phyloP scores from a whole-genome alignment of 768 basidiomycete genomes.

The Tulasnella calospora region DNA sequence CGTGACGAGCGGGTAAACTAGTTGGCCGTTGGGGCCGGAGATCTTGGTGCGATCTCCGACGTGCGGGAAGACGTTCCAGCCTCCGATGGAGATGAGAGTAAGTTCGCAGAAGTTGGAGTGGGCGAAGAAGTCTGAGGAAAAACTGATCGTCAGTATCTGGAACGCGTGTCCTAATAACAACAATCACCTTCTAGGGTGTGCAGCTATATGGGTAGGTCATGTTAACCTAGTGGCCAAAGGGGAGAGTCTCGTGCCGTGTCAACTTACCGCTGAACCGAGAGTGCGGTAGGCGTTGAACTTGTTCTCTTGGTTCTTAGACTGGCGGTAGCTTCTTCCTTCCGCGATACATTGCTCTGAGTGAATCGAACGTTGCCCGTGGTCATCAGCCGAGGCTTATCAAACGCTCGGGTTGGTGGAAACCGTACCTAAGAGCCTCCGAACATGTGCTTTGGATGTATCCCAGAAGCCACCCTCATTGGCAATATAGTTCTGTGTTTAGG shows the following conservation, averaged over 20 bases:
- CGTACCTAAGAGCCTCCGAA: conserved; percentile 60
- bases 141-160: not conserved
- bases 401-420: conserved; percentile 22
- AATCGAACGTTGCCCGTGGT: not conserved
- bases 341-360: conserved; percentile 63
- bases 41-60: conserved; percentile 65
- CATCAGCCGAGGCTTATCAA: conserved; percentile 30
- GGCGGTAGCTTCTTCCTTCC: conserved; percentile 58
- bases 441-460: conserved; percentile 81
- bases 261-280: conserved; percentile 52
- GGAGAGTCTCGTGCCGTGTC: conserved; percentile 24
- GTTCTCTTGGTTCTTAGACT: conserved; percentile 55
- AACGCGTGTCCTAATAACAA: not conserved
- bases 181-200: conserved; percentile 23
- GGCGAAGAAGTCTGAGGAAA: conserved; percentile 32
- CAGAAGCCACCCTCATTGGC: conserved; percentile 71
- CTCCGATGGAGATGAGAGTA: conserved; percentile 65
- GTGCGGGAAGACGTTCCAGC: conserved; percentile 74
- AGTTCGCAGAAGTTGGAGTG: conserved; percentile 67
- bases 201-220: not conserved
- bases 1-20: conserved; percentile 78
- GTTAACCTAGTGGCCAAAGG: conserved; percentile 46
- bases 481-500: conserved; percentile 61
- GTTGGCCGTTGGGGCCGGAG: conserved; percentile 65
- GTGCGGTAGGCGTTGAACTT: conserved; percentile 76